phyloP scores from a whole-genome alignment of 2,329 filamentous ascomycete genomes.

The Penicillium expansum region DNA sequence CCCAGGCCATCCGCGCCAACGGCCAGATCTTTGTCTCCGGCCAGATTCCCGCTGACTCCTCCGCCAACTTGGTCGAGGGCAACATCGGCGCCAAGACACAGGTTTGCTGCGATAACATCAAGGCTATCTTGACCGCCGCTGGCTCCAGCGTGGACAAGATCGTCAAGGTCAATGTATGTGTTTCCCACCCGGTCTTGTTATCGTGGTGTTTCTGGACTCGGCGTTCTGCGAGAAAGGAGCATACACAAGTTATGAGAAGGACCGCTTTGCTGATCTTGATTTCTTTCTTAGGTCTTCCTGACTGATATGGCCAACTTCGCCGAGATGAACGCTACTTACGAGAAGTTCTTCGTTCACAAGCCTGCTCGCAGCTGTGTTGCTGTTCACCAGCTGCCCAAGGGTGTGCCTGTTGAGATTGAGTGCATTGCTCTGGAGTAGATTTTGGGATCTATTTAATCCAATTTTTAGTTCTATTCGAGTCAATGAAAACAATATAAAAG shows the following conservation, averaged over 20 bases:
- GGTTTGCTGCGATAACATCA: conserved; percentile 73
- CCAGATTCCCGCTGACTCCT: conserved; percentile 69
- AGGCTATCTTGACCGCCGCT: conserved; percentile 77
- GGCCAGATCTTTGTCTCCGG: conserved; percentile 70
- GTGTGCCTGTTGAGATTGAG: conserved; percentile 64
- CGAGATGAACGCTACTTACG: conserved; percentile 72
- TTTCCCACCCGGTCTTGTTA: neutral
- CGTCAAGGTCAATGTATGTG: conserved; percentile 72
- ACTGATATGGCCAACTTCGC: conserved; percentile 87
- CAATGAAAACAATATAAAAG: neutral
- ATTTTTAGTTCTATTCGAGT: neutral
- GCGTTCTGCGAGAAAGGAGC: neutral
- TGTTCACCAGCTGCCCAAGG: conserved; percentile 61
- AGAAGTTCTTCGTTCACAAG: conserved; percentile 66
- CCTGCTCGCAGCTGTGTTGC: conserved; percentile 63
- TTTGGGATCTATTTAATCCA: neutral
- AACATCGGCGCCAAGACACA: conserved; percentile 67
- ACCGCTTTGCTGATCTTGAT: neutral
- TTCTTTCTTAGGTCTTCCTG: conserved; percentile 66
- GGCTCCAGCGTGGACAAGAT: conserved; percentile 75
- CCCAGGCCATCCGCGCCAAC: conserved; percentile 64
- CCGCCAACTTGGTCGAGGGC: conserved; percentile 60
- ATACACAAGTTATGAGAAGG: neutral
- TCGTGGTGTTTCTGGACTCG: neutral
- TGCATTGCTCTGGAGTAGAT: conserved; percentile 56